Evolutionary conservation across 2,329 filamentous ascomycete genomes (phyloP).

Genomic region (Tolypocladium inflatum): DNA sequence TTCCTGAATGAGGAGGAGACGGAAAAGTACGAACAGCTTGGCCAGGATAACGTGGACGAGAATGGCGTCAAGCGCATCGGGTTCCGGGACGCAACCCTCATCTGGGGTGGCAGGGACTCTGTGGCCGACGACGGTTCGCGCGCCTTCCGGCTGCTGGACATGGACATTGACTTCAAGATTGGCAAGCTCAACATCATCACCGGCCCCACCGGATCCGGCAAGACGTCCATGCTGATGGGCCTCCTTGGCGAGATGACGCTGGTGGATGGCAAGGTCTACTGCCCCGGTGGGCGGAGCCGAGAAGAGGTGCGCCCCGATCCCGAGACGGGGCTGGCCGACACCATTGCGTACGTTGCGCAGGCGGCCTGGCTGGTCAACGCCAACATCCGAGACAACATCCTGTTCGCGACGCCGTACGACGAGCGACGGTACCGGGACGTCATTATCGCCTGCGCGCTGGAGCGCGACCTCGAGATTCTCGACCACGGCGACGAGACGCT

Average conservation of each 20-base stretch:
- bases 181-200: constrained; percentile 88
- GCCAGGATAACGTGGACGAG: constrained; percentile 57
- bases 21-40: constrained; percentile 83
- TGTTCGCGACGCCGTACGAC: constrained; percentile 77
- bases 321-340: constrained; percentile 79
- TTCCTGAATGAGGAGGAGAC: constrained; percentile 92
- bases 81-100: constrained; percentile 75
- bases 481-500: constrained; percentile 88
- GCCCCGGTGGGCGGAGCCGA: constrained; percentile 77
- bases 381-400: constrained; percentile 90
- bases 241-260: constrained; percentile 93
- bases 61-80: constrained; percentile 68
- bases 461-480: constrained; percentile 85
- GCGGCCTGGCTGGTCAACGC: constrained; percentile 96
- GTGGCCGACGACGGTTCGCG: constrained; percentile 56
- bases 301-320: constrained; percentile 77
- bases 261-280: constrained; percentile 67
- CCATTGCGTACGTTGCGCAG: constrained; percentile 91
- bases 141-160: constrained; percentile 72
- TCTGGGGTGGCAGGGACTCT: constrained; percentile 70
- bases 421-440: constrained; percentile 79
- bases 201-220: constrained; percentile 87
- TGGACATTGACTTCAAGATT: constrained; percentile 74
- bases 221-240: constrained; percentile 93
- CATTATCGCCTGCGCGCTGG: constrained; percentile 80